Evolutionary conservation across 106 monocot species (phyloP).

Genomic region (Agapanthus africanus): DNA sequence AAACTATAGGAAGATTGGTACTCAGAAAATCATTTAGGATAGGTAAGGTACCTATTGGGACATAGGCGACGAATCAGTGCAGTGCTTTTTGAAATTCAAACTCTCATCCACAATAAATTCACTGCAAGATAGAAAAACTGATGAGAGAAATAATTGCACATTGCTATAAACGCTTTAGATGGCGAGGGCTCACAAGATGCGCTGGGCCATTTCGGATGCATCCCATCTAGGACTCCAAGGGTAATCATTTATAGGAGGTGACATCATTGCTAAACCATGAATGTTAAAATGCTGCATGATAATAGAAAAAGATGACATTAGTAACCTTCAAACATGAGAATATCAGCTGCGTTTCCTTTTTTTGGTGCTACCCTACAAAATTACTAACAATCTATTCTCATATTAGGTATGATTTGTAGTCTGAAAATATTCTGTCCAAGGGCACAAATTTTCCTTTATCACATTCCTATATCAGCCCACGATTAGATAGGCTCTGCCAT

Average conservation of each 20-base stretch:
- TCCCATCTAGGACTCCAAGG: slow-evolving; percentile 99
- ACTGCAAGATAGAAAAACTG: slow-evolving; percentile 25
- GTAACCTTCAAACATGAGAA: neutral
- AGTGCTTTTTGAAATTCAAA: slow-evolving; percentile 71
- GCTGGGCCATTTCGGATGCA: slow-evolving; percentile 50
- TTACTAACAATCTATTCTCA: no score
- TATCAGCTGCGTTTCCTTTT: neutral
- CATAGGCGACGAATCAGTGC: slow-evolving; percentile 39
- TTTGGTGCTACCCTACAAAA: no score
- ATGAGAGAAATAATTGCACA: neutral
- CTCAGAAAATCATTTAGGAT: no score
- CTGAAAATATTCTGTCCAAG: no score
- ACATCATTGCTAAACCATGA: slow-evolving; percentile 48
- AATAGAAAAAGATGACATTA: neutral
- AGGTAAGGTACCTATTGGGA: no score
- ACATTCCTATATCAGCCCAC: no score
- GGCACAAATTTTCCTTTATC: no score
- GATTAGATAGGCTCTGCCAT: no score
- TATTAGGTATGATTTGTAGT: no score
- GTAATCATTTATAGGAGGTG: slow-evolving; percentile 57
- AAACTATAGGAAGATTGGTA: no score
- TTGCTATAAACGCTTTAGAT: neutral
- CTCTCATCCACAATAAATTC: slow-evolving; percentile 72
- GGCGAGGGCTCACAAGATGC: slow-evolving; percentile 57
- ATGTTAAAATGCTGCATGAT: slow-evolving; percentile 60